Conservation (phyloP, 208 protist species). For the Leishmania major region DNA sequence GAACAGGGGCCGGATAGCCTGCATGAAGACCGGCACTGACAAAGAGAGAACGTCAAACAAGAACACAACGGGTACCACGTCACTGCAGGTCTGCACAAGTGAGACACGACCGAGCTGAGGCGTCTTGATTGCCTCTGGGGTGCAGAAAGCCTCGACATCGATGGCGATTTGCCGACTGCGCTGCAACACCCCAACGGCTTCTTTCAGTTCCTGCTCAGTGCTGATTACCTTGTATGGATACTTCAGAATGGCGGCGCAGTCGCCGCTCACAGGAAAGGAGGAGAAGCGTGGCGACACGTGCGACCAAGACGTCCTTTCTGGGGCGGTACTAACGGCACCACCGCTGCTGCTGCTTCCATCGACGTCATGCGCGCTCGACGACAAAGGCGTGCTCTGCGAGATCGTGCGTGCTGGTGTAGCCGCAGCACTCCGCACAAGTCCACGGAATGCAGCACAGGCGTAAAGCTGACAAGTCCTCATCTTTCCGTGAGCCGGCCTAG, state of each 20-base stretch:
- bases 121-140: slow-evolving; percentile 30
- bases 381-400: slow-evolving; percentile 1
- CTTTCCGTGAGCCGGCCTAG: background rate
- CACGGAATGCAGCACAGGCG: no score
- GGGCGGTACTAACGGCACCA: background rate
- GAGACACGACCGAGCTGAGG: slow-evolving; percentile 84
- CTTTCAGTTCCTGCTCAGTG: slow-evolving; percentile 38
- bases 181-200: slow-evolving; percentile 39
- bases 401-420: background rate
- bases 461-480: background rate
- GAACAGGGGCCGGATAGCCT: slow-evolving; percentile 43
- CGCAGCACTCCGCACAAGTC: background rate
- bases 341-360: background rate
- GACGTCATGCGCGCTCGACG: background rate
- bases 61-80: slow-evolving; percentile 64
- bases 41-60: slow-evolving; percentile 88
- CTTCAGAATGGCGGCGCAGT: slow-evolving; percentile 36
- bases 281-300: background rate
- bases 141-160: slow-evolving; percentile 90
- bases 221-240: slow-evolving; percentile 80
- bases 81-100: slow-evolving; percentile 79
- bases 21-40: slow-evolving; percentile 32
- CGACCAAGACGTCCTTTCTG: background rate
- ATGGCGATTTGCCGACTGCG: slow-evolving; percentile 60
- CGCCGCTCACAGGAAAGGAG: background rate